A percentile compares a stretch with the other conserved stretches of the same genome.
phyloP scores from a whole-genome alignment of 257 asterid genomes.

The Plectranthus barbatus region DNA sequence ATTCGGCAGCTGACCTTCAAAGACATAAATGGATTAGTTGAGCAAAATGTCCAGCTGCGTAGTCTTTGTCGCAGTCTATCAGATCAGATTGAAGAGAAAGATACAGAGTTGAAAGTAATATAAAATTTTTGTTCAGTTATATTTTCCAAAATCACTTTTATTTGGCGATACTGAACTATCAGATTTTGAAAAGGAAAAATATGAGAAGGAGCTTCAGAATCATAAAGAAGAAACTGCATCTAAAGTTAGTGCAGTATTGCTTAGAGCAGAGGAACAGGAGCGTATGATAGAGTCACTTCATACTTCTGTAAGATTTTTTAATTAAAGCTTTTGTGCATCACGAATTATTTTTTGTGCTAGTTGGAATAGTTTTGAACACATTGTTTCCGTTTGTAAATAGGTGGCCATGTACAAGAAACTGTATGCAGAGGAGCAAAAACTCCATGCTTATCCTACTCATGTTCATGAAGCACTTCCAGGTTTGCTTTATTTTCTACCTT shows the following conservation, averaged over 20 bases:
- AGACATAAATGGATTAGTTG: slow-evolving; percentile 88
- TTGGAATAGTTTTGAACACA: neutral
- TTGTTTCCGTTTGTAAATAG: slow-evolving; percentile 23
- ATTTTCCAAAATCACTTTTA: neutral
- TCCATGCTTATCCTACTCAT: slow-evolving; percentile 32
- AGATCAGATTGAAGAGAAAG: slow-evolving; percentile 63
- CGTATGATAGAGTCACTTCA: slow-evolving; percentile 91
- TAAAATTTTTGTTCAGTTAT: neutral
- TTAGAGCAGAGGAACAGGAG: slow-evolving; percentile 77
- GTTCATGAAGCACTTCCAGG: slow-evolving; percentile 47
- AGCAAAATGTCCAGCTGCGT: slow-evolving; percentile 72
- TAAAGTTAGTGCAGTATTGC: slow-evolving; percentile 61
- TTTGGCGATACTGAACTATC: slow-evolving; percentile 7
- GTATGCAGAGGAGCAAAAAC: slow-evolving; percentile 73
- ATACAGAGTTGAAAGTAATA: slow-evolving; percentile 59
- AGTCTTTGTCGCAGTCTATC: slow-evolving; percentile 65
- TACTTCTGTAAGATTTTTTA: slow-evolving; percentile 53
- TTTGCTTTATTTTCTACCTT: neutral
- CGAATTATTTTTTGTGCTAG: neutral
- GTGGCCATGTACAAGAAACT: slow-evolving; percentile 87
- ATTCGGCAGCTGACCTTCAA: slow-evolving; percentile 65
- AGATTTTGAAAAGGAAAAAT: slow-evolving; percentile 36
- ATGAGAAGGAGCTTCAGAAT: slow-evolving; percentile 64
- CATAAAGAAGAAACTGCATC: slow-evolving; percentile 49
- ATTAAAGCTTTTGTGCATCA: slow-evolving; percentile 6